Conservation (phyloP, 2,329 filamentous ascomycete genomes). For the Pestalotiopsis fici region DNA sequence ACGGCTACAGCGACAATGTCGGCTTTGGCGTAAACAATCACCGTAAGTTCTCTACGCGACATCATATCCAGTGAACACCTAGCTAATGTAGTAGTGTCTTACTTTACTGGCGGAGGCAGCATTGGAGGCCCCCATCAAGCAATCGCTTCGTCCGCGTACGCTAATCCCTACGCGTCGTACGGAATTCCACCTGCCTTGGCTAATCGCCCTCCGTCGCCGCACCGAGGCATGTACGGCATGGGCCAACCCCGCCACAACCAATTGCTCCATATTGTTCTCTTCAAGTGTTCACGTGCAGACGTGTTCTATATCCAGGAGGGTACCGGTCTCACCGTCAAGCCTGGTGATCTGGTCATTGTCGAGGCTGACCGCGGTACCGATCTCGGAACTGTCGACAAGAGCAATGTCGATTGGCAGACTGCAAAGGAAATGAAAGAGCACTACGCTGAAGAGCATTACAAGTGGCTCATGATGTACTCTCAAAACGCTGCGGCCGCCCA, state of each 20-base stretch:
- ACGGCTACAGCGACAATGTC: slow-evolving; percentile 39
- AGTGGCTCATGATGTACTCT: slow-evolving; percentile 99
- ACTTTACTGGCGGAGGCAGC: slow-evolving; percentile 35
- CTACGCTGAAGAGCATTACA: slow-evolving; percentile 93
- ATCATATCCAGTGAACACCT: neutral
- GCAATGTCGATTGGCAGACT: slow-evolving; percentile 83
- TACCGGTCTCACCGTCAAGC: slow-evolving; percentile 86
- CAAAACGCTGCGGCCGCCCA: slow-evolving; percentile 68
- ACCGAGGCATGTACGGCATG: slow-evolving; percentile 62
- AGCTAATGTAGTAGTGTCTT: slow-evolving; percentile 29
- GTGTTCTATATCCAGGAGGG: slow-evolving; percentile 97
- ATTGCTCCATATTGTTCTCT: slow-evolving; percentile 84
- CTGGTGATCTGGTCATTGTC: slow-evolving; percentile 93
- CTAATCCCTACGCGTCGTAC: slow-evolving; percentile 48
- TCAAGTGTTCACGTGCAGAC: slow-evolving; percentile 94
- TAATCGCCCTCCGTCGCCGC: slow-evolving; percentile 60
- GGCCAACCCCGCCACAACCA: slow-evolving; percentile 66
- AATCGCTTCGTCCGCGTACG: slow-evolving; percentile 37
- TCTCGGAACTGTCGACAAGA: slow-evolving; percentile 86
- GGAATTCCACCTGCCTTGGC: slow-evolving; percentile 44
- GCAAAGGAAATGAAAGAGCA: slow-evolving; percentile 90
- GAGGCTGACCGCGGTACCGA: slow-evolving; percentile 97
- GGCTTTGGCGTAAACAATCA: slow-evolving; percentile 38
- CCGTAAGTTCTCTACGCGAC: slow-evolving; percentile 33
- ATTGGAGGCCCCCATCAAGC: slow-evolving; percentile 34